Conservation (phyloP, 1,284 basidiomycete genomes). For the Amylostereum areolatum region DNA sequence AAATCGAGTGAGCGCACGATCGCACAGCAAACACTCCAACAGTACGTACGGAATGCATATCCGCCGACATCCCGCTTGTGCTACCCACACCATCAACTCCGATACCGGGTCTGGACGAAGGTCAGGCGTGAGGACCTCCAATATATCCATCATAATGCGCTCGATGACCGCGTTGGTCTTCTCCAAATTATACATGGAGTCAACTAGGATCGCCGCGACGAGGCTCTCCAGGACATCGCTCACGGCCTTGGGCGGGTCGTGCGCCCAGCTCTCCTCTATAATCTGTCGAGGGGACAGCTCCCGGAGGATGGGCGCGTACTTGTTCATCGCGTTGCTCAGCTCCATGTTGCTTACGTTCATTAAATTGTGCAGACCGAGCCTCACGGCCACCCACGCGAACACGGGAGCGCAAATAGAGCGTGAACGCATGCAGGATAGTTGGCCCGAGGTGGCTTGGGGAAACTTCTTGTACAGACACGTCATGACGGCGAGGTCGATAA, state of each 20-base stretch:
- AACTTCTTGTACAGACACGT: conserved; percentile 68
- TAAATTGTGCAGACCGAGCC: conserved; percentile 62
- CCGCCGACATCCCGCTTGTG: conserved; percentile 45
- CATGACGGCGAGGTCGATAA: conserved; percentile 73
- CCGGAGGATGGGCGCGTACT: conserved; percentile 55
- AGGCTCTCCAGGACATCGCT: conserved; percentile 79
- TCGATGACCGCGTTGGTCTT: conserved; percentile 54
- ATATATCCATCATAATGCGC: conserved; percentile 54
- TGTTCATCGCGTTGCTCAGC: conserved; percentile 56
- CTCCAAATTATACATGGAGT: conserved; percentile 69
- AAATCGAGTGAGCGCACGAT: not conserved
- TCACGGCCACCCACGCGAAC: conserved; percentile 63
- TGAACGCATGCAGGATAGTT: conserved; percentile 65
- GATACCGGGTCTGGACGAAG: conserved; percentile 64
- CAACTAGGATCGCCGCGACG: conserved; percentile 79
- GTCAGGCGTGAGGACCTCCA: conserved; percentile 49
- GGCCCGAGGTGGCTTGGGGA: conserved; percentile 63
- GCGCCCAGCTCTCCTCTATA: conserved; percentile 66
- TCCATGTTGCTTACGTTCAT: conserved; percentile 67
- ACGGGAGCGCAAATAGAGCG: conserved; percentile 71
- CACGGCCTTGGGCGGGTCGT: conserved; percentile 77
- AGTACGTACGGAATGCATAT: conserved; percentile 39
- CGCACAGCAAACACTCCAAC: too few species aligned
- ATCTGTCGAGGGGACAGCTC: conserved; percentile 52
- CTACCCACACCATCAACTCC: conserved; percentile 58